A percentile compares a stretch with the other conserved stretches of the same genome.
These are phyloP conservation scores for Pythium myriotylum DNA, from an alignment of 352 stramenopile genomes.

Conservation along the genomic window DNA sequence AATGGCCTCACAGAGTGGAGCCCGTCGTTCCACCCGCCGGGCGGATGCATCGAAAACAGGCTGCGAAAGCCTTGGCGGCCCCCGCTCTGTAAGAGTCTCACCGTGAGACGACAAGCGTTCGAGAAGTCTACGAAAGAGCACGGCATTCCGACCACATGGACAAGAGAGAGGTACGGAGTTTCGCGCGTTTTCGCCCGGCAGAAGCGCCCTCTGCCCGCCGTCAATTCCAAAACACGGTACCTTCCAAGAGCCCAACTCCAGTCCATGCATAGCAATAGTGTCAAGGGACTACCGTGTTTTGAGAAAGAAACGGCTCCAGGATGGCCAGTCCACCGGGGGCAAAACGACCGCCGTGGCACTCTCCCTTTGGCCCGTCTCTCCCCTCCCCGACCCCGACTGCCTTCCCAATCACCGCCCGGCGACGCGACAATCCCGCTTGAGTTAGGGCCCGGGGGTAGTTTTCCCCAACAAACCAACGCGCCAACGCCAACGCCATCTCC, in stretches of 20 bases:
- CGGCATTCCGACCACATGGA: background rate
- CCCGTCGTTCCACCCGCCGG: too few species aligned
- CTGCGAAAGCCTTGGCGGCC: too few species aligned
- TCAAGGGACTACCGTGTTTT: background rate
- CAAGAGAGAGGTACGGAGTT: slow-evolving; percentile 11
- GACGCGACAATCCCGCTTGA: slow-evolving; percentile 1
- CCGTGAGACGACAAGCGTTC: background rate
- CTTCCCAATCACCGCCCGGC: slow-evolving; percentile 21
- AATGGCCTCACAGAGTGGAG: too few species aligned
- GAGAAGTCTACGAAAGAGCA: background rate
- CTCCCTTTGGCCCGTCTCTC: slow-evolving; percentile 24
- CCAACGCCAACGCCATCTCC: background rate
- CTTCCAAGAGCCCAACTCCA: background rate
- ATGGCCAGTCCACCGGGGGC: background rate
- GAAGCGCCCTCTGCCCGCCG: slow-evolving; percentile 8
- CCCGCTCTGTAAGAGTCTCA: too few species aligned
- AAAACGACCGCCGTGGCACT: background rate
- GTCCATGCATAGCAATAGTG: background rate
- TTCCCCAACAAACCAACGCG: slow-evolving; percentile 1
- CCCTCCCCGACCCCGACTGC: slow-evolving; percentile 15
- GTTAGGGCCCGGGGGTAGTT: slow-evolving; percentile 6
- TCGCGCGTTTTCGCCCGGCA: background rate
- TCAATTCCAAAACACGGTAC: slow-evolving; percentile 9
- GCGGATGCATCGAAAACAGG: too few species aligned
- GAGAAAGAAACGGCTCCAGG: background rate